These are phyloP conservation scores for Carex parvula DNA, from an alignment of 176 grass and related monocot genomes.

Conservation along the genomic window DNA sequence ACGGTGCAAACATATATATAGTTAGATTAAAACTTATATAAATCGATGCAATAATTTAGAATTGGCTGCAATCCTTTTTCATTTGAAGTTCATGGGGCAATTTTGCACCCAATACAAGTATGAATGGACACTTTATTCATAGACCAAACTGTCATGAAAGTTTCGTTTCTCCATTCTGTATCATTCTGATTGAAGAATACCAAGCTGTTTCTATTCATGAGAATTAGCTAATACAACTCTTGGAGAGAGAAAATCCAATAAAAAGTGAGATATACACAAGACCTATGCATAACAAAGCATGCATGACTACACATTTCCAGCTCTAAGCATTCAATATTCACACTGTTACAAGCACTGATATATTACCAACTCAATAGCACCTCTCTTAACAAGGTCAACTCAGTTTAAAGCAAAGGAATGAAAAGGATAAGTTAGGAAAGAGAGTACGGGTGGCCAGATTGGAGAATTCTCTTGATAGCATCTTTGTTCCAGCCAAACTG, in stretches of 20 bases:
- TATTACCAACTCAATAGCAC: not conserved
- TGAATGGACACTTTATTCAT: too few relatives aligned
- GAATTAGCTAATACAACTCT: not conserved
- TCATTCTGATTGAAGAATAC: too few relatives aligned
- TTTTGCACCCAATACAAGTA: too few relatives aligned
- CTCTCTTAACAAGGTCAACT: slow-evolving; percentile 5
- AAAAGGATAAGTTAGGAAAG: slow-evolving; percentile 27
- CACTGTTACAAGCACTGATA: not conserved
- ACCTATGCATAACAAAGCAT: not conserved
- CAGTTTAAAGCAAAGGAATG: not conserved
- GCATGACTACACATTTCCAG: not conserved
- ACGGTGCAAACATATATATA: too few relatives aligned
- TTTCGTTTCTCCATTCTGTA: too few relatives aligned
- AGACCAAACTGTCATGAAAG: too few relatives aligned
- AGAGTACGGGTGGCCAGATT: slow-evolving; percentile 57
- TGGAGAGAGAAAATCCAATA: not conserved
- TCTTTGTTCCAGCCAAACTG: slow-evolving; percentile 64
- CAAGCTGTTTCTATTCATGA: not conserved
- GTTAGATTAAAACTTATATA: too few relatives aligned
- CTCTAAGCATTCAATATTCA: not conserved
- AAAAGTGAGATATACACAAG: not conserved
- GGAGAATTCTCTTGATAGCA: slow-evolving; percentile 50
- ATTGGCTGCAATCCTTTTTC: too few relatives aligned
- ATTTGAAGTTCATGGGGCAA: too few relatives aligned
- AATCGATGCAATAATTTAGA: too few relatives aligned